Base-by-base conservation (phyloP, 805 yeast species). In the Wickerhamiella allomyrinae region DNA sequence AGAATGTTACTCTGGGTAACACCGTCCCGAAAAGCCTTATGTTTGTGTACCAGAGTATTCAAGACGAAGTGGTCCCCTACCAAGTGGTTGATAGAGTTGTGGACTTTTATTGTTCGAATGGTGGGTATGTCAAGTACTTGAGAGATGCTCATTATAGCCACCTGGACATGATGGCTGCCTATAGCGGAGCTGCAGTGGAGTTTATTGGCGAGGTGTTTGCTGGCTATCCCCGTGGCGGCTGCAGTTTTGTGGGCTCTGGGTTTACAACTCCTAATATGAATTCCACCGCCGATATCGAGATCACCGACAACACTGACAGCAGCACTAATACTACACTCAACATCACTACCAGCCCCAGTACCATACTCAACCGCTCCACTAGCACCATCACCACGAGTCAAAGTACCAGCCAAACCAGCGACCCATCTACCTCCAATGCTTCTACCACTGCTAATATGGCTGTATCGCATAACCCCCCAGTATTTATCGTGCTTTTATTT, bases 271-370 rank as follows among this genome's bases (percentile, higher is more conserved):
- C 31, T 27, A 14, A 14, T 3, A 5, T 27, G 31, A 27, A 27
- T 10, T 37, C 40, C 29, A 43, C 23, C 7, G 42, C 34, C 23
- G n/a, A n/a, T n/a, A n/a, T n/a, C n/a, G n/a, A n/a, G 45, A 35
- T 7, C 46, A 42, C 15, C 42, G 37, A 19, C 47, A 38, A n/a
- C 48, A 41, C 13, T 58, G 43, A 1, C 78, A 75, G 8, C 79
- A 82, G 11, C 93, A 79, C 40, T 94, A 85, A 46, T 86, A 80
- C 54, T 85, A 76, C 53, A 85, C 95, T 0, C 94, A 93, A 0
- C 95, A 93, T 0, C 14, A 29, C n/a, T n/a, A n/a, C n/a, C n/a
- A n/a, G n/a, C n/a, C n/a, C n/a, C n/a, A n/a, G n/a, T n/a, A n/a
- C n/a, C n/a, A n/a, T n/a, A n/a, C n/a, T n/a, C n/a, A n/a, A n/a